Evolutionary conservation across 495 filamentous ascomycete species (phyloP).

Genomic region (Penicillium tannophilum): DNA sequence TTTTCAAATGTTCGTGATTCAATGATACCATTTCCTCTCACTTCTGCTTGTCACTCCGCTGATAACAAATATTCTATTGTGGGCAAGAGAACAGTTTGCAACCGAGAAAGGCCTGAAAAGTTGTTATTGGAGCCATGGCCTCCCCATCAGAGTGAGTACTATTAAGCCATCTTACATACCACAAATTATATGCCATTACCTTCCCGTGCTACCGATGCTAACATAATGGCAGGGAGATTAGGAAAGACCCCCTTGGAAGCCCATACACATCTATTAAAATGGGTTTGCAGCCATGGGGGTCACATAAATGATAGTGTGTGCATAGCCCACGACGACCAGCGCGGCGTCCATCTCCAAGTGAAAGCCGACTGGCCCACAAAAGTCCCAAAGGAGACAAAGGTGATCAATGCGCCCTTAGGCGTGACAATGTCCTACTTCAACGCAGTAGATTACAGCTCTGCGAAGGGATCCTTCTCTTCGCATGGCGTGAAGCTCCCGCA

Average conservation of each 20-base stretch:
- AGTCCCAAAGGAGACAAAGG: constrained; percentile 35
- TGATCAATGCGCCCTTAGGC: constrained; percentile 47
- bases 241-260: constrained; percentile 29
- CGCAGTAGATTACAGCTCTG: constrained; percentile 36
- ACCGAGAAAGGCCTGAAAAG: neutral
- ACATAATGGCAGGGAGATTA: constrained; percentile 13
- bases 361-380: constrained; percentile 27
- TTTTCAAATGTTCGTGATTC: constrained; percentile 1
- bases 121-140: constrained; percentile 1
- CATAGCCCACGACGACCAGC: constrained; percentile 41
- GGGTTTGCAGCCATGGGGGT: constrained; percentile 47
- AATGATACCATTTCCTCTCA: constrained; percentile 5
- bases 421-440: constrained; percentile 58
- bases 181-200: neutral
- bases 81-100: neutral
- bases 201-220: constrained; percentile 2
- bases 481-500: constrained; percentile 40
- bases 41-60: neutral
- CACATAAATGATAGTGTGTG: constrained; percentile 42
- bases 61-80: neutral
- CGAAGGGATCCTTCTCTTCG: constrained; percentile 29
- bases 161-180: constrained; percentile 9
- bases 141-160: constrained; percentile 11
- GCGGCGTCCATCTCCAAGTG: constrained; percentile 52
- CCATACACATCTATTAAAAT: constrained; percentile 40